Evolutionary conservation across 441 rosid genomes (phyloP).

Genomic region (Brassica balearica): DNA sequence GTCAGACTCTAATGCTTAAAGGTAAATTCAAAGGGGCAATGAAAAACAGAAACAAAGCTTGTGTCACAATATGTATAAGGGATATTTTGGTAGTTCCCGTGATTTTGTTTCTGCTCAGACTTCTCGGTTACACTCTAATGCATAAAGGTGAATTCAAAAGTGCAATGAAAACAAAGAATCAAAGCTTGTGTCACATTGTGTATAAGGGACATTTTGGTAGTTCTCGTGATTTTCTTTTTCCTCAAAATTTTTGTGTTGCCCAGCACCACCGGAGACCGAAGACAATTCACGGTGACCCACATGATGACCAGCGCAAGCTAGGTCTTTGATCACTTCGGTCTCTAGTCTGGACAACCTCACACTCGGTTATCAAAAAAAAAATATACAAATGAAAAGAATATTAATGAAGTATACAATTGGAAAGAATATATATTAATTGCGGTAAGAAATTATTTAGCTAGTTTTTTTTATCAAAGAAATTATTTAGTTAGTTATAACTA

Average conservation of each 20-base stretch:
- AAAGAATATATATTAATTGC: not conserved
- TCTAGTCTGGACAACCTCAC: too few relatives aligned
- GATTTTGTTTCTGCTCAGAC: conserved; percentile 4
- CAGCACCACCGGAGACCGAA: too few relatives aligned
- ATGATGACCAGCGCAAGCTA: too few relatives aligned
- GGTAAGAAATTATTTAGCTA: not conserved
- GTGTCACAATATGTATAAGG: not conserved
- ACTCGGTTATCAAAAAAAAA: too few relatives aligned
- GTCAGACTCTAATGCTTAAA: conserved; percentile 40
- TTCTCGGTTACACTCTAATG: conserved; percentile 37
- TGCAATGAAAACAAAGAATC: not conserved
- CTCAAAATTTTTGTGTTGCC: conserved; percentile 1
- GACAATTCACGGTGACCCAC: too few relatives aligned
- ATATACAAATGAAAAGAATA: too few relatives aligned
- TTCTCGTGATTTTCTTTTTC: conserved; percentile 9
- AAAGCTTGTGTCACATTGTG: conserved; percentile 7
- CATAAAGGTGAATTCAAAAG: conserved; percentile 10
- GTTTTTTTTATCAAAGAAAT: not conserved
- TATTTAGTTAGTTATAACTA: not conserved
- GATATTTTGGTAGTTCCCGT: conserved; percentile 16
- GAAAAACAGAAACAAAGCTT: not conserved
- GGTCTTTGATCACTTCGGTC: too few relatives aligned
- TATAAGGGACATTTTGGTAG: conserved; percentile 6
- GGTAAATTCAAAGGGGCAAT: not conserved
- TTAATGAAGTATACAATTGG: not conserved